Base-by-base conservation (phyloP, 805 yeast genomes). In the Kodamaea jinghongensis region DNA sequence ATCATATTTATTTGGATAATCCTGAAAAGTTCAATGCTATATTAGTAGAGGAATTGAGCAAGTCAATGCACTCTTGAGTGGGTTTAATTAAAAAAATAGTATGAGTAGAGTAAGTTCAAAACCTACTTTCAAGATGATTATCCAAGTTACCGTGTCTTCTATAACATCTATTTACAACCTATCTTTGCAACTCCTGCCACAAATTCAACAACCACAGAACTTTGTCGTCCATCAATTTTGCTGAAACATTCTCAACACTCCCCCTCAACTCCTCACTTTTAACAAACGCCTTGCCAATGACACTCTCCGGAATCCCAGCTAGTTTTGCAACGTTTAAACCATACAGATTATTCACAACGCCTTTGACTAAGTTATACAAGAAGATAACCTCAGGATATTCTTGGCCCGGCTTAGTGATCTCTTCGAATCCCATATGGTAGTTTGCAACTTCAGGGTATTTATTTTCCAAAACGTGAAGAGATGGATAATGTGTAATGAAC, bases 401-500 rank as follows among this genome's bases (percentile, higher is more conserved):
- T 11, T 44, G 48, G 2, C 63, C 61, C 3, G 47, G 49, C 25
- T 58, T 57, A n/a, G 52, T 48, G 12, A 65, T 61, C 47, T 72
- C 72, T 11, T 72, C 51, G 50, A 68, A 86, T 13, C 83, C 89
- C 88, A 89, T 81, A 50, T 83, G 88, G 58, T 71, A 83, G 52
- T 83, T 83, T 14, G 67, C 67, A 8, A 83, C 79, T 2, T 44
- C 47, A 1, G 63, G 63, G 44, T 61, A 69, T 20, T 55, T 55
- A 3, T 61, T 49, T 28, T 76, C 78, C 27, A 83, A 68, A 13
- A 67, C 63, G 41, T 80, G 75, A 29, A 89, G 62, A 13, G 77
- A 70, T 4, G 90, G 89, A 51, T 81, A 89, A 60, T 89, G 97
- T 0, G 97, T 89, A 26, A 90, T 85, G 59, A 88, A 89, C 29